Conservation (phyloP, 2,329 filamentous ascomycete genomes). For the Juglanconis oblonga region DNA sequence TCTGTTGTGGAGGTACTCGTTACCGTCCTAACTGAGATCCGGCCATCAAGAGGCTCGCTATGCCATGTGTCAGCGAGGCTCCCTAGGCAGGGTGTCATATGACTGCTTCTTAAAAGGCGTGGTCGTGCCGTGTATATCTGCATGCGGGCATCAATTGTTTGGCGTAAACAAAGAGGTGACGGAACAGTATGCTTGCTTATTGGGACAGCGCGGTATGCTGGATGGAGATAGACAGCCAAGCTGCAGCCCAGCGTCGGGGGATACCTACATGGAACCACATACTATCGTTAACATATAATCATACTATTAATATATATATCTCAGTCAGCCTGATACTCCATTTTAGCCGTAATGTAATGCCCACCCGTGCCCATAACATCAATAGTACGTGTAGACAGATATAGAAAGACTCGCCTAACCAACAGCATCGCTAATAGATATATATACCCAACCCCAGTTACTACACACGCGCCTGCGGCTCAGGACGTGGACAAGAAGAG, state of each 20-base stretch:
- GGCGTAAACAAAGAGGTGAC: neutral
- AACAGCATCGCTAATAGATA: too few relatives aligned
- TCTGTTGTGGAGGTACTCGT: slow-evolving; percentile 28
- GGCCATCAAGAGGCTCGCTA: neutral
- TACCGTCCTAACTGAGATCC: neutral
- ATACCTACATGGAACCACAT: neutral
- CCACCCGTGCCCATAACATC: too few relatives aligned
- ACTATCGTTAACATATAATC: neutral
- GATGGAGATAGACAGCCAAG: neutral
- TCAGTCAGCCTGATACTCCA: neutral
- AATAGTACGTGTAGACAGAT: too few relatives aligned
- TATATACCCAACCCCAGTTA: too few relatives aligned
- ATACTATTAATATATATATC: neutral
- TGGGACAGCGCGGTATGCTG: too few relatives aligned
- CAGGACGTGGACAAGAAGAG: too few relatives aligned
- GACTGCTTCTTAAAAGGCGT: neutral
- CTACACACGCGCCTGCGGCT: too few relatives aligned
- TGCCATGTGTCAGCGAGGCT: neutral
- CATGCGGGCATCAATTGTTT: neutral
- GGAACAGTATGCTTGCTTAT: neutral
- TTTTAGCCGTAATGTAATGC: neutral
- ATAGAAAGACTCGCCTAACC: too few relatives aligned
- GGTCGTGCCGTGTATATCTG: neutral
- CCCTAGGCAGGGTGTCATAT: neutral
- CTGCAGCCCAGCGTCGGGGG: neutral